Evolutionary conservation across 345 rosid species (phyloP), one percentile per base, ranked within the genome.

Genomic region (Schrenkiella parvula): DNA sequence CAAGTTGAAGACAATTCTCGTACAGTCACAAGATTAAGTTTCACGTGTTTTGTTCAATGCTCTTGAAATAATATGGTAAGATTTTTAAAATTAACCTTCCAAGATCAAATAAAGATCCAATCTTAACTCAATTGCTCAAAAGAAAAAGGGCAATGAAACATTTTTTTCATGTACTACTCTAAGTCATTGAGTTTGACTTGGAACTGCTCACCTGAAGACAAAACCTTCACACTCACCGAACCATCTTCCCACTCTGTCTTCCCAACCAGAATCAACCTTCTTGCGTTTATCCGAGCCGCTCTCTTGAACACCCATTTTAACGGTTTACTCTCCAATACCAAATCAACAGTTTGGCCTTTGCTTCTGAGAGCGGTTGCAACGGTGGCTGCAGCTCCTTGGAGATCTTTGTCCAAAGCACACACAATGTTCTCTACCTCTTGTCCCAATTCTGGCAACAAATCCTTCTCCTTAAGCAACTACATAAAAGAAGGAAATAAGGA

Each of bases 271-370:
- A 91, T 75, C 78, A 91, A 79, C 82, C 95, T 84, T 34, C 79
- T 79, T n/a, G 95, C 95, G 77, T 89, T 84, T 69, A 84, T 71
- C 5, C 98, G 82, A 35, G 83, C 86, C 1, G 97, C 98, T 51
- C 98, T 84, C 79, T 89, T 89, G 87, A 93, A 93, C 46, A 90
- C 96, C 98, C 98, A 90, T 81, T 89, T 93, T 28, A 93, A 73
- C 6, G 96, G 89, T 84, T 93, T 93, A 81, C 51, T 82, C 84
- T 89, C 96, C 84, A 93, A 78, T 55, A 90, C 93, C 56, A 93
- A 76, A 79, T 93, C 97, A 43, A 88, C 96, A 52, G 83, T 88
- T 72, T 82, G 89, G 56, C 95, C 92, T 80, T 89, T 93, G 70
- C 63, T 84, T 60, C 96, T 85, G 26, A 93, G 90, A 60, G 78